These are phyloP conservation scores for Vaccinium vitisidaea DNA, from an alignment of 148 eudicot species.

Conservation along the genomic window DNA sequence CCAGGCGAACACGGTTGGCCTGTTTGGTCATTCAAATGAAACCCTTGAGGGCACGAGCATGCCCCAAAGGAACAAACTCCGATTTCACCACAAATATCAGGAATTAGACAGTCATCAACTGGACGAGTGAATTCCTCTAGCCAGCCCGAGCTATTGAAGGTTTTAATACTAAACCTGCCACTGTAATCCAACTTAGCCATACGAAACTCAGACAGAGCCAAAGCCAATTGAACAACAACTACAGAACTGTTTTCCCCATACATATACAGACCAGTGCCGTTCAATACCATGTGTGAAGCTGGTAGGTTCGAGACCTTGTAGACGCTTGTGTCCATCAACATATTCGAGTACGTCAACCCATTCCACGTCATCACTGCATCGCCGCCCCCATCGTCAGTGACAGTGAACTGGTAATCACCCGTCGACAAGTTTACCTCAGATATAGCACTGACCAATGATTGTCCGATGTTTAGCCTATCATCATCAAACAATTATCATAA, in stretches of 20 bases:
- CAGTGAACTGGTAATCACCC: conserved; percentile 44
- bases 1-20: conserved; percentile 34
- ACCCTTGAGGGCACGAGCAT: conserved; percentile 60
- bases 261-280: conserved; percentile 51
- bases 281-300: conserved; percentile 42
- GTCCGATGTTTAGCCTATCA: too few relatives aligned
- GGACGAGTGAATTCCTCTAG: conserved; percentile 46
- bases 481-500: too few relatives aligned
- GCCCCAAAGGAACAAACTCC: conserved; percentile 31
- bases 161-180: conserved; percentile 48
- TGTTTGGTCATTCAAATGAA: conserved; percentile 25
- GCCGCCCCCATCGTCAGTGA: conserved; percentile 24
- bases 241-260: conserved; percentile 37
- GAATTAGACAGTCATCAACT: conserved; percentile 45
- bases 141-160: conserved; percentile 25
- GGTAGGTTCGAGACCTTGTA: conserved; percentile 37
- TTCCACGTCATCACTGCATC: conserved; percentile 58
- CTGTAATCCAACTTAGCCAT: conserved; percentile 40
- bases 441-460: too few relatives aligned
- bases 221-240: conserved; percentile 34
- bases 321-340: conserved; percentile 50
- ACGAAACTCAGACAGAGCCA: conserved; percentile 36
- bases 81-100: conserved; percentile 49
- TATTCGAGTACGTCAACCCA: conserved; percentile 49
- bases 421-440: too few relatives aligned